Conservation (phyloP, 2,329 filamentous ascomycete genomes). For the Periconia digitata region DNA sequence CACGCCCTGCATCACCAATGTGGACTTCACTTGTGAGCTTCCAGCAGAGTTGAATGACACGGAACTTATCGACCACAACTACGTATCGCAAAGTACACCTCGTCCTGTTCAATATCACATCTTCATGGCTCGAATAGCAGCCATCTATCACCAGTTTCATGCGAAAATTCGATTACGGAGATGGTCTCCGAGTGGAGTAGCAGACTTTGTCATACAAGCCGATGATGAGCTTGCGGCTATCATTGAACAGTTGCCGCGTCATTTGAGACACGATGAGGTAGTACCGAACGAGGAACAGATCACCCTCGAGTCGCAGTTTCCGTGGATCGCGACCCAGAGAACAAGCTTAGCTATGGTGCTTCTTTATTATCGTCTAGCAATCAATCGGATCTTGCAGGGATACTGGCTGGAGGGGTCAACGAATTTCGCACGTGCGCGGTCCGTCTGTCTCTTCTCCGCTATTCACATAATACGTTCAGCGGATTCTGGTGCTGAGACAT, state of each 20-base stretch:
- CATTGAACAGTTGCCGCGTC: constrained; percentile 11
- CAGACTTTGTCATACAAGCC: constrained; percentile 12
- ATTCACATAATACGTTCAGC: constrained; percentile 9
- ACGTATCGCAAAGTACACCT: neutral
- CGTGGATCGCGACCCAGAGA: constrained; percentile 13
- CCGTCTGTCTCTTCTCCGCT: constrained; percentile 12
- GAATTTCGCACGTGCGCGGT: constrained; percentile 13
- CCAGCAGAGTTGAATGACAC: constrained; percentile 12
- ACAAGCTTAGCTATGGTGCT: constrained; percentile 14
- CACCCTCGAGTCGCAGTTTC: constrained; percentile 2
- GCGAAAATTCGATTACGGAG: constrained; percentile 11
- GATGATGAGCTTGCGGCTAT: constrained; percentile 14
- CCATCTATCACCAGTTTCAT: constrained; percentile 10
- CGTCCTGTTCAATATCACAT: constrained; percentile 16
- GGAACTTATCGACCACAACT: constrained; percentile 6
- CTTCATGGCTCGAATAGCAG: constrained; percentile 11
- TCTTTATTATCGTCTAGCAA: constrained; percentile 14
- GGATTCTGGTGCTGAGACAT: constrained; percentile 1
- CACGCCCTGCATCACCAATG: constrained; percentile 13
- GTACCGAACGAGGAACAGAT: neutral
- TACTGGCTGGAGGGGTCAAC: constrained; percentile 16
- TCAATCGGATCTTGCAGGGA: constrained; percentile 12
- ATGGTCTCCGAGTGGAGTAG: constrained; percentile 12
- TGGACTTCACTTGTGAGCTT: constrained; percentile 12
- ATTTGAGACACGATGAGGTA: constrained; percentile 11